phyloP scores from a whole-genome alignment of 2,329 filamentous ascomycete genomes.

The Stylonectria norvegica region DNA sequence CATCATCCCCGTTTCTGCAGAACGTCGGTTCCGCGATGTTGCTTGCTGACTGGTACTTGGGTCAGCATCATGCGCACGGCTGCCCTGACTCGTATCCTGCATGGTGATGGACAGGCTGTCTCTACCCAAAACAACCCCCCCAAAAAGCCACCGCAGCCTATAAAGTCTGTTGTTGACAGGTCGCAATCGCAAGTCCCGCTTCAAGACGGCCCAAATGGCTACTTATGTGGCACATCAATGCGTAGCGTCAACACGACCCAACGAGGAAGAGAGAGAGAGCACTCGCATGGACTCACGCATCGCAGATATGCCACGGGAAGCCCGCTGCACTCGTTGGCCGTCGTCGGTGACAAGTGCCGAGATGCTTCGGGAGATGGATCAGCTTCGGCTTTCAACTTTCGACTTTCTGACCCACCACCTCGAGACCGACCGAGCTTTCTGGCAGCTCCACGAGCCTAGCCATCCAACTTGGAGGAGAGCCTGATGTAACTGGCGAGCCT shows the following conservation, averaged over 20 bases:
- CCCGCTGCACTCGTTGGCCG: background rate
- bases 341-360: conserved; percentile 17
- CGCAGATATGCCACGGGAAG: conserved; percentile 14
- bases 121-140: conserved; percentile 24
- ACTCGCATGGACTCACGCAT: conserved; percentile 21
- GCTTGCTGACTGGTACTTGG: conserved; percentile 3
- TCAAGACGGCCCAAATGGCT: conserved; percentile 16
- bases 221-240: conserved; percentile 8
- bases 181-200: too few relatives aligned
- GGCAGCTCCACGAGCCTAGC: too few relatives aligned
- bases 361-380: background rate
- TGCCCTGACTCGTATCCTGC: conserved; percentile 24
- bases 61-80: conserved; percentile 10
- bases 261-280: conserved; percentile 10
- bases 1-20: too few relatives aligned
- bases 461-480: too few relatives aligned
- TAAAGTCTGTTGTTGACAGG: too few relatives aligned
- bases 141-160: conserved; percentile 13
- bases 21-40: too few relatives aligned
- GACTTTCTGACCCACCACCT: too few relatives aligned
- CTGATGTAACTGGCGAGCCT: conserved; percentile 8
- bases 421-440: too few relatives aligned
- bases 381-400: too few relatives aligned
- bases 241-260: conserved; percentile 4
- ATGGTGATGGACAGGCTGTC: too few relatives aligned